Evolutionary conservation across 495 filamentous ascomycete genomes (phyloP).

Genomic region (Penicillium canescens): DNA sequence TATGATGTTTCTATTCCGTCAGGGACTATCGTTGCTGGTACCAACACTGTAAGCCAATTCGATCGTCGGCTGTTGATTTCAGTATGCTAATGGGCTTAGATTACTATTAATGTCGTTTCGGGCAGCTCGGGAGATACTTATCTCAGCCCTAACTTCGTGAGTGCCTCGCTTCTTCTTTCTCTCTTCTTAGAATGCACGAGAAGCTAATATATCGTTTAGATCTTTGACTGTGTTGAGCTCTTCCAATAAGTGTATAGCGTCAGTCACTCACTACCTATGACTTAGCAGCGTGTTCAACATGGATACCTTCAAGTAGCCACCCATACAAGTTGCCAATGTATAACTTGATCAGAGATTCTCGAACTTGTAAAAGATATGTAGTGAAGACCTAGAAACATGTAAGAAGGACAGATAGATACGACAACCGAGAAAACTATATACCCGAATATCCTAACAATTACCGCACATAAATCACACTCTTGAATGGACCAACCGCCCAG

Average conservation of each 20-base stretch:
- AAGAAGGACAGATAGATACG: background rate
- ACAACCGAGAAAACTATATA: background rate
- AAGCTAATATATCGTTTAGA: conserved; percentile 28
- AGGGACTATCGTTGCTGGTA: conserved; percentile 55
- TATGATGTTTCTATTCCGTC: conserved; percentile 58
- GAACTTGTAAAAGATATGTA: no score
- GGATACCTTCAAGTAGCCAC: no score
- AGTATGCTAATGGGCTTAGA: conserved; percentile 18
- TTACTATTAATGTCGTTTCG: conserved; percentile 58
- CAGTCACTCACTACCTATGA: no score
- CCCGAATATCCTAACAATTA: background rate
- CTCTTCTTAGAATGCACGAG: background rate
- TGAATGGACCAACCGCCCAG: conserved; percentile 65
- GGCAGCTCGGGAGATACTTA: conserved; percentile 56
- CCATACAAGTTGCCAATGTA: no score
- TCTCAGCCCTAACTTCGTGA: conserved; percentile 62
- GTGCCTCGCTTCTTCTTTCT: conserved; percentile 17
- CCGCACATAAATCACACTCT: background rate
- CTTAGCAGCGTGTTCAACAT: no score
- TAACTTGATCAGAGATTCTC: no score
- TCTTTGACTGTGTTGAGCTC: conserved; percentile 58
- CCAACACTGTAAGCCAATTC: conserved; percentile 48
- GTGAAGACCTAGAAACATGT: no score
- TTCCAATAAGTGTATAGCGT: conserved; percentile 30
- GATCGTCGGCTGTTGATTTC: background rate